These are phyloP conservation scores for Physcomitrium patens DNA, from an alignment of 225 moss, liverwort and hornwort species.

Conservation along the genomic window DNA sequence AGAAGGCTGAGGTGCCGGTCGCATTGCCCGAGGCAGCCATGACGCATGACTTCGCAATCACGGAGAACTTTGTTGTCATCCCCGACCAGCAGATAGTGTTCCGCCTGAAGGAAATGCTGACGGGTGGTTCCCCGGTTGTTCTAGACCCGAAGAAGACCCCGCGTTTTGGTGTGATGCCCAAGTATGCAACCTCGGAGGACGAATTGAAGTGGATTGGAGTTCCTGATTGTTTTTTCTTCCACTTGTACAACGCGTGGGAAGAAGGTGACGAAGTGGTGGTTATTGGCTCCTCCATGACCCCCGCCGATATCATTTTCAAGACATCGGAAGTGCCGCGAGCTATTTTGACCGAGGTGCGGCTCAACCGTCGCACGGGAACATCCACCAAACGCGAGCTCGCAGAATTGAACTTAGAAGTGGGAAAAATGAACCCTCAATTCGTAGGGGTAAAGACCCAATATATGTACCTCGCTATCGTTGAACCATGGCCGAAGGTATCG, in stretches of 20 bases:
- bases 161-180: constrained; percentile 82
- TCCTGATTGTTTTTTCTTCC: constrained; percentile 86
- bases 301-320: constrained; percentile 87
- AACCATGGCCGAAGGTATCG: constrained; percentile 96
- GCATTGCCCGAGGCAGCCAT: constrained; percentile 84
- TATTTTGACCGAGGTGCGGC: constrained; percentile 71
- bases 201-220: constrained; percentile 83
- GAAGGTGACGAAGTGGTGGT: constrained; percentile 78
- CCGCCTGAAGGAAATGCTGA: constrained; percentile 70
- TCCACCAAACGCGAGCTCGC: constrained; percentile 65
- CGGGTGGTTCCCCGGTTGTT: constrained; percentile 80
- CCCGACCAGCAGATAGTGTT: constrained; percentile 97
- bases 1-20: constrained; percentile 63
- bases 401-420: constrained; percentile 79
- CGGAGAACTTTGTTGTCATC: constrained; percentile 78
- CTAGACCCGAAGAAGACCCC: constrained; percentile 65
- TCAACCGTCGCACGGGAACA: constrained; percentile 62
- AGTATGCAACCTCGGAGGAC: constrained; percentile 67
- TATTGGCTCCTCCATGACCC: constrained; percentile 89
- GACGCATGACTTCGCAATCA: constrained; percentile 97
- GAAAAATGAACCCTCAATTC: constrained; percentile 73
- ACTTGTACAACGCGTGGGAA: constrained; percentile 95
- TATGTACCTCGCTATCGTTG: constrained; percentile 80
- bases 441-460: constrained; percentile 70
- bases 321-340: constrained; percentile 60